These are phyloP conservation scores for Kregervanrija pseudodelftensis DNA, from an alignment of 805 yeast genomes.

Conservation along the genomic window DNA sequence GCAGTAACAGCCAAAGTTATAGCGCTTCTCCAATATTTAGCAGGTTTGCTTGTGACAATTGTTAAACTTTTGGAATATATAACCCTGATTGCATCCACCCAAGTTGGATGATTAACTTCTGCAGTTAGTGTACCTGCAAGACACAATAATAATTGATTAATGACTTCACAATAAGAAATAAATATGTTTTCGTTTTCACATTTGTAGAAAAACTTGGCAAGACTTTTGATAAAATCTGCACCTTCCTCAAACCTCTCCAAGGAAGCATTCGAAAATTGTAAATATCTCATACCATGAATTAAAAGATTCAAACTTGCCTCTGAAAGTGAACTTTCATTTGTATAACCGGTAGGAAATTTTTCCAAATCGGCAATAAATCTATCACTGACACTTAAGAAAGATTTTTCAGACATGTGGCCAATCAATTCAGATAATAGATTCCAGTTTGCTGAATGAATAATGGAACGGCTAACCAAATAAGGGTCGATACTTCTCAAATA, in stretches of 20 bases:
- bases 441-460: slow-evolving; percentile 90
- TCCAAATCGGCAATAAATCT: slow-evolving; percentile 90
- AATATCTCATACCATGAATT: slow-evolving; percentile 86
- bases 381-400: slow-evolving; percentile 85
- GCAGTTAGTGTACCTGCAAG: slow-evolving; percentile 83
- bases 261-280: slow-evolving; percentile 75
- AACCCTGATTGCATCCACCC: slow-evolving; percentile 74
- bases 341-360: slow-evolving; percentile 52
- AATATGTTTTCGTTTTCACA: slow-evolving; percentile 61
- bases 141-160: slow-evolving; percentile 68
- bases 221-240: slow-evolving; percentile 80
- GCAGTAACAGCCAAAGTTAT: slow-evolving; percentile 64
- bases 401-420: slow-evolving; percentile 82
- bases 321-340: slow-evolving; percentile 24
- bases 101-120: slow-evolving; percentile 91
- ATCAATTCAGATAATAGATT: slow-evolving; percentile 79
- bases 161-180: slow-evolving; percentile 79
- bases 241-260: slow-evolving; percentile 87
- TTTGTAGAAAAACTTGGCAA: slow-evolving; percentile 72
- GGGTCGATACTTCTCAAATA: slow-evolving; percentile 89
- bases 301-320: slow-evolving; percentile 59
- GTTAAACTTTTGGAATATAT: slow-evolving; percentile 45
- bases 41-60: slow-evolving; percentile 36
- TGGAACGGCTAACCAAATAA: slow-evolving; percentile 50
- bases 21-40: slow-evolving; percentile 58